Evolutionary conservation across 2,329 filamentous ascomycete species (phyloP).

Genomic region (Colletotrichum gloeosporioides): DNA sequence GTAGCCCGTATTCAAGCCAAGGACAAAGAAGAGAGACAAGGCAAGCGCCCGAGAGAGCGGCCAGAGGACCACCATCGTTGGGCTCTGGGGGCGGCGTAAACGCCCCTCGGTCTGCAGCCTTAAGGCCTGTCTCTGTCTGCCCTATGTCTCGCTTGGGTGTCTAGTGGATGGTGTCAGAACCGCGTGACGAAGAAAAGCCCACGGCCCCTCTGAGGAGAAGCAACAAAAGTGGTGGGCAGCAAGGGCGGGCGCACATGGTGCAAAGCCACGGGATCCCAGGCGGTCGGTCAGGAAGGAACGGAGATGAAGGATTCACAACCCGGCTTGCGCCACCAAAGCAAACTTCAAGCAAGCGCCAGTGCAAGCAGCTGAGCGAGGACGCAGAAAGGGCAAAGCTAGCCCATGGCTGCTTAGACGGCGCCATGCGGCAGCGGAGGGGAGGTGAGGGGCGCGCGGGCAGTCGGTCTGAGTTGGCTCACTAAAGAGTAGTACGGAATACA

Average conservation of each 20-base stretch:
- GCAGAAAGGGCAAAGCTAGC: neutral
- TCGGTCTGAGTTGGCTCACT: neutral
- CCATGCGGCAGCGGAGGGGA: neutral
- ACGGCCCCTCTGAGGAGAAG: neutral
- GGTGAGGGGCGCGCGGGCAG: neutral
- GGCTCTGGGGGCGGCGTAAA: neutral
- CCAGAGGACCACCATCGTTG: neutral
- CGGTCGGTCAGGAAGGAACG: neutral
- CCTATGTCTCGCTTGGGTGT: neutral
- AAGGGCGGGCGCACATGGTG: neutral
- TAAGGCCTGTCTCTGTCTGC: neutral
- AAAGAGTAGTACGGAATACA: neutral
- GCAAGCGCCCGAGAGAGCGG: conserved; percentile 2
- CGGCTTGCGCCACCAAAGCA: conserved; percentile 6
- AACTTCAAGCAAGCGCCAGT: neutral
- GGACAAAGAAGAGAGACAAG: conserved; percentile 9
- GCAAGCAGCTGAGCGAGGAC: conserved; percentile 1
- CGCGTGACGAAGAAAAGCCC: neutral
- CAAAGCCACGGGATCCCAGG: conserved; percentile 6
- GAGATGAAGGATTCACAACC: neutral
- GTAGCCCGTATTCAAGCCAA: conserved; percentile 9
- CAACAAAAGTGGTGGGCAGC: neutral
- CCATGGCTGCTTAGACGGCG: neutral
- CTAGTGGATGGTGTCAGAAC: conserved; percentile 13
- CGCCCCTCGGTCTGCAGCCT: conserved; percentile 10